phyloP scores from a whole-genome alignment of 805 yeast genomes.

The Nadsonia fulvescens region DNA sequence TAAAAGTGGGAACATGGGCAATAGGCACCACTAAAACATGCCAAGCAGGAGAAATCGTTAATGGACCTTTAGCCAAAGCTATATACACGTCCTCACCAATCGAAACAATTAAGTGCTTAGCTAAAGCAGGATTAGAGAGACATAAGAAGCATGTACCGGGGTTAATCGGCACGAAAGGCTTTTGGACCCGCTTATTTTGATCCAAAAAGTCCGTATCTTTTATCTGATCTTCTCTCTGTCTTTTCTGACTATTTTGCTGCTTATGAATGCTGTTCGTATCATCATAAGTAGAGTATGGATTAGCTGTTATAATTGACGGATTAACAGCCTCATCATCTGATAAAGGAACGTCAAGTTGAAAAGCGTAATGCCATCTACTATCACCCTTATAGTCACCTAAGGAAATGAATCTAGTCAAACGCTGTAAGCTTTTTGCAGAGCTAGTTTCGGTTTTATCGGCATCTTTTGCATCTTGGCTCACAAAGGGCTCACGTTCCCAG shows the following conservation, averaged over 20 bases:
- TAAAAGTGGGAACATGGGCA: constrained; percentile 40
- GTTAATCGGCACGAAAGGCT: constrained; percentile 19
- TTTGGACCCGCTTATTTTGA: too few species aligned
- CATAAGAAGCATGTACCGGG: constrained; percentile 69
- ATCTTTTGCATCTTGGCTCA: constrained; percentile 18
- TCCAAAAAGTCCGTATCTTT: too few species aligned
- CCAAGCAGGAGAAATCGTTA: constrained; percentile 46
- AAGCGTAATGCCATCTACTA: constrained; percentile 64
- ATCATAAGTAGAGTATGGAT: background rate
- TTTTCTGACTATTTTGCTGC: background rate
- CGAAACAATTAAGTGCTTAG: constrained; percentile 63
- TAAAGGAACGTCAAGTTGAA: constrained; percentile 19
- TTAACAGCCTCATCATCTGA: background rate
- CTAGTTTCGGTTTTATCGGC: constrained; percentile 18
- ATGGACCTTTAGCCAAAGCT: constrained; percentile 76
- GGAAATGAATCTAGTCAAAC: constrained; percentile 51
- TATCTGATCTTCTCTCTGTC: too few species aligned
- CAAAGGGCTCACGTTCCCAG: constrained; percentile 45
- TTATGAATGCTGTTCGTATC: constrained; percentile 1
- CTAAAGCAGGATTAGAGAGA: constrained; percentile 58
- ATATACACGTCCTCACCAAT: constrained; percentile 51
- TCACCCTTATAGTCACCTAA: constrained; percentile 37
- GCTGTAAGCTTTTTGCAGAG: too few species aligned
- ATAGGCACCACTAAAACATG: constrained; percentile 72
- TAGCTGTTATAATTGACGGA: background rate